Percentiles rank a stretch among this genome's conserved stretches.
Evolutionary conservation across 163 green algal genomes (phyloP).

Genomic region (Trebouxiophyceae sp.): DNA sequence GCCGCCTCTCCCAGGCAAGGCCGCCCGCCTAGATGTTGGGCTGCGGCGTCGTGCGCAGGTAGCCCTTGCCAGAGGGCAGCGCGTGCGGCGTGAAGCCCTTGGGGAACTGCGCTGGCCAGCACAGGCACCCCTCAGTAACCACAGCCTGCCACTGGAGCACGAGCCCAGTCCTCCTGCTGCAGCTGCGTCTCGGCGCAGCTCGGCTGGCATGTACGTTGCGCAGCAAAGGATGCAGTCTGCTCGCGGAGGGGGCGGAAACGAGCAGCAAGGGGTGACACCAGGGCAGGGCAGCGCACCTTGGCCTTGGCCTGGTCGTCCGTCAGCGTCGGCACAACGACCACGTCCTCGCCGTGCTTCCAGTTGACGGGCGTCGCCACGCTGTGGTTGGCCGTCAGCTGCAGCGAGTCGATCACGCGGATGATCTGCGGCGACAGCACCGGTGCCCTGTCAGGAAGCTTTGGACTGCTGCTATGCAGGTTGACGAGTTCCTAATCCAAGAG

Average conservation of each 20-base stretch:
- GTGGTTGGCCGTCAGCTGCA: constrained; percentile 60
- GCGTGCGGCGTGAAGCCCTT: constrained; percentile 30
- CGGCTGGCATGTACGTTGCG: too few relatives aligned
- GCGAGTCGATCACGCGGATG: constrained; percentile 61
- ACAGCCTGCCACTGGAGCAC: too few relatives aligned
- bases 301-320: constrained; percentile 34
- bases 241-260: too few relatives aligned
- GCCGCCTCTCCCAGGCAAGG: too few relatives aligned
- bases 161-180: too few relatives aligned
- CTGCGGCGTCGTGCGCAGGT: constrained; percentile 41
- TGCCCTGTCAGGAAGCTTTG: too few relatives aligned
- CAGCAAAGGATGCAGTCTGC: too few relatives aligned
- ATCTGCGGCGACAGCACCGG: constrained; percentile 30
- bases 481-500: too few relatives aligned
- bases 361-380: constrained; percentile 64
- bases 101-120: constrained; percentile 10
- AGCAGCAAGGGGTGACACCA: too few relatives aligned
- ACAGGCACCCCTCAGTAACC: neutral
- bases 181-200: too few relatives aligned
- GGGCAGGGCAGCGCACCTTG: constrained; percentile 33
- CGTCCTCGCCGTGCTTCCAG: constrained; percentile 54
- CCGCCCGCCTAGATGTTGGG: constrained; percentile 7
- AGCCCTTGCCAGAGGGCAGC: constrained; percentile 48
- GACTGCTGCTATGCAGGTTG: too few relatives aligned
- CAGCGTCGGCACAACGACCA: constrained; percentile 47